Percentiles rank a stretch among this genome's conserved stretches.
These are phyloP conservation scores for Neoscytalidium dimidiatum DNA, from an alignment of 2,329 filamentous ascomycete species.

Conservation along the genomic window DNA sequence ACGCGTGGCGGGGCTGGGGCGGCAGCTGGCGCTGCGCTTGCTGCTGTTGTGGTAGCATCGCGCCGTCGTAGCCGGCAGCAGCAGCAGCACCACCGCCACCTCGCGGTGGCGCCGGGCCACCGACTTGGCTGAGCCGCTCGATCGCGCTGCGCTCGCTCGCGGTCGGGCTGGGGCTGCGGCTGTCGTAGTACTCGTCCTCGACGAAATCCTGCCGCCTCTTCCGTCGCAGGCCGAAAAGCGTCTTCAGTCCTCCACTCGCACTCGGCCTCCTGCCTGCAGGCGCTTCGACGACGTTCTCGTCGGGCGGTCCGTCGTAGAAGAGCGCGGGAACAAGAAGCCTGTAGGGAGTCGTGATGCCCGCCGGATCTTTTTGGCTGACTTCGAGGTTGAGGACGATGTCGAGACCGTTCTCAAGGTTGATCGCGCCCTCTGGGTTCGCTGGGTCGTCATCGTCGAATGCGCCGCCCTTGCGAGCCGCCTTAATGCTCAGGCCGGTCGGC, in stretches of 20 bases:
- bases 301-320: constrained; percentile 42
- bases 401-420: constrained; percentile 80
- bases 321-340: constrained; percentile 81
- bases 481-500: constrained; percentile 45
- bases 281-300: constrained; percentile 26
- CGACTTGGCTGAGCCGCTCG: background rate
- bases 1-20: background rate
- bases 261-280: background rate
- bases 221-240: constrained; percentile 1
- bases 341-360: constrained; percentile 86
- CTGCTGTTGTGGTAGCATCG: background rate
- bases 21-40: background rate
- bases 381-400: constrained; percentile 90
- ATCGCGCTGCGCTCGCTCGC: background rate
- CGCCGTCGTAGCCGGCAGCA: background rate
- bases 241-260: background rate
- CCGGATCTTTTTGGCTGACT: constrained; percentile 79
- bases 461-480: constrained; percentile 38
- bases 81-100: background rate
- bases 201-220: constrained; percentile 3
- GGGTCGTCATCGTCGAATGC: constrained; percentile 8
- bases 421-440: constrained; percentile 29
- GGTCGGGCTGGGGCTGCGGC: constrained; percentile 5
- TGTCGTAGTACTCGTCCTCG: constrained; percentile 1
- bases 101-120: background rate